These are phyloP conservation scores for Beauveria caledonica DNA, from an alignment of 2,329 filamentous ascomycete genomes.

Conservation along the genomic window DNA sequence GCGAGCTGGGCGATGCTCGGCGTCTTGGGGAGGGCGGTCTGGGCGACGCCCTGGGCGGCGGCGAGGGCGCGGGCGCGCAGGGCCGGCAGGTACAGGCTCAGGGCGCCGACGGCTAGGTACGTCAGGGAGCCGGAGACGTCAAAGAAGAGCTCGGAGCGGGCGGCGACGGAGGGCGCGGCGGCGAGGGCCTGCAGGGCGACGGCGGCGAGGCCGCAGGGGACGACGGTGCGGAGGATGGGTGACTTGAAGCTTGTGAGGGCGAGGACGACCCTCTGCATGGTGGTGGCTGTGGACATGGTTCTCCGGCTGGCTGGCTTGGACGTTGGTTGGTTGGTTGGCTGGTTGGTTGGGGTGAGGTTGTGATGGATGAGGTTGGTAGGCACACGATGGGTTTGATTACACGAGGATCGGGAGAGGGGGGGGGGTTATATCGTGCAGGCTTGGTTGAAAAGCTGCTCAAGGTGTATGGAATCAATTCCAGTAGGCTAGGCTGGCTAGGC, in stretches of 20 bases:
- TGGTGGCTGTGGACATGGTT: constrained; percentile 1
- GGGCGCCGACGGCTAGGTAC: constrained; percentile 54
- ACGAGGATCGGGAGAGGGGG: too few species aligned
- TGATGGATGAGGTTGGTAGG: too few species aligned
- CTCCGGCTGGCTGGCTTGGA: background rate
- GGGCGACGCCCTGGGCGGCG: constrained; percentile 23
- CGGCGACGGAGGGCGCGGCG: constrained; percentile 52
- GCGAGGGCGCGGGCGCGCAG: constrained; percentile 46
- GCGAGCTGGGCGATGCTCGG: constrained; percentile 33
- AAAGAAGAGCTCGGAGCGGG: constrained; percentile 58
- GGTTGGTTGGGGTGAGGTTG: too few species aligned
- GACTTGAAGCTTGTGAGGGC: constrained; percentile 52
- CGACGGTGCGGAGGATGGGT: constrained; percentile 53
- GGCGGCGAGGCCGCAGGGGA: constrained; percentile 54
- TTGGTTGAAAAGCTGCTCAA: too few species aligned
- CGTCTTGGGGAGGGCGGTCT: constrained; percentile 28
- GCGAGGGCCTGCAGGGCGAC: constrained; percentile 55
- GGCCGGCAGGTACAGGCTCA: constrained; percentile 53
- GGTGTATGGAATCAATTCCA: too few species aligned
- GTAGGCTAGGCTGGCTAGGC: background rate
- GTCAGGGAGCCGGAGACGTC: constrained; percentile 60
- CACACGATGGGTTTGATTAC: too few species aligned
- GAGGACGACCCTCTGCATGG: constrained; percentile 32
- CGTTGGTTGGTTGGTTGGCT: background rate
- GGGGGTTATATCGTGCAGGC: too few species aligned